Conservation (phyloP, 345 rosid genomes). For the Hibiscus trionum region DNA sequence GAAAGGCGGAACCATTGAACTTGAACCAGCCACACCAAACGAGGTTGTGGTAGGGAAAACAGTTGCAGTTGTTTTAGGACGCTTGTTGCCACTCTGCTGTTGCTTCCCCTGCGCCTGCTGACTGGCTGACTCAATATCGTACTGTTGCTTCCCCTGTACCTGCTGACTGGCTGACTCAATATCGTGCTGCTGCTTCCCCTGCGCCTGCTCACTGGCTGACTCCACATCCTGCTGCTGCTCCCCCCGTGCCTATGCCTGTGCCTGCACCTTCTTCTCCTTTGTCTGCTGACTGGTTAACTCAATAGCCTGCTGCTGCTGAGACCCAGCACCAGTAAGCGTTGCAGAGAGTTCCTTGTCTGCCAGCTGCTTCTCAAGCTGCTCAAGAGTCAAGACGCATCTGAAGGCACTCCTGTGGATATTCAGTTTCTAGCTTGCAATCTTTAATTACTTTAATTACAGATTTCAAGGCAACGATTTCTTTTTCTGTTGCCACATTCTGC, state of each 20-base stretch:
- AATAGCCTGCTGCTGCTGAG: slow-evolving; percentile 18
- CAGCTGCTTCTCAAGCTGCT: slow-evolving; percentile 58
- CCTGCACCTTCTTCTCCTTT: no score
- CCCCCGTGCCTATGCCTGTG: no score
- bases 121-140: background rate
- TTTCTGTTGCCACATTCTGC: slow-evolving; percentile 52
- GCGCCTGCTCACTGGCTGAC: background rate
- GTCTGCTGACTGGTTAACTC: no score
- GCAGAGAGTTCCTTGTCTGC: slow-evolving; percentile 40
- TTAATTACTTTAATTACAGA: slow-evolving; percentile 49
- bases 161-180: background rate
- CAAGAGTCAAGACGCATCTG: slow-evolving; percentile 41
- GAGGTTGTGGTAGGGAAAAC: slow-evolving; percentile 18
- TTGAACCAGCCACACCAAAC: slow-evolving; percentile 18
- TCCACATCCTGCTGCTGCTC: no score
- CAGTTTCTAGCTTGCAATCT: slow-evolving; percentile 44
- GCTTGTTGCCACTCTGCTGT: background rate
- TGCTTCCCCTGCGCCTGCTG: background rate
- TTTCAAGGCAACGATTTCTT: slow-evolving; percentile 50
- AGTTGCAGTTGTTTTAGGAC: slow-evolving; percentile 10
- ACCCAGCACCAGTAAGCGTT: slow-evolving; percentile 28
- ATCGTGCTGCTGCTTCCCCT: background rate
- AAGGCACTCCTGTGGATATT: slow-evolving; percentile 31
- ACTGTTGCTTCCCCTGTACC: background rate
- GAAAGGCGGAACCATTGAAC: slow-evolving; percentile 22